A percentile compares a stretch with the other conserved stretches of the same genome.
Evolutionary conservation across 345 rosid species (phyloP).

Genomic region (Sisymbrium irio): DNA sequence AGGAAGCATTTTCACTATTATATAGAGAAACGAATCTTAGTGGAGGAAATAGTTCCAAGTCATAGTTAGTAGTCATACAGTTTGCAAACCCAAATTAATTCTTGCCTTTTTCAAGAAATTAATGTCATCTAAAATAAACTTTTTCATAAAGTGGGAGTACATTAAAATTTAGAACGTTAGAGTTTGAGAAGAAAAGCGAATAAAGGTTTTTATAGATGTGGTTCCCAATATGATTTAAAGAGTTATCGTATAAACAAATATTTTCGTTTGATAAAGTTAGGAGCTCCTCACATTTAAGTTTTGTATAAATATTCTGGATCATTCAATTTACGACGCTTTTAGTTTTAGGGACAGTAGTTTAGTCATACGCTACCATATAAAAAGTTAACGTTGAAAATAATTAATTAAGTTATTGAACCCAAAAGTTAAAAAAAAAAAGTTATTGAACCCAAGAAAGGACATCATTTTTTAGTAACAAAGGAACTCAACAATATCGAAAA

Average conservation of each 20-base stretch:
- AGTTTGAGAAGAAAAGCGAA: background rate
- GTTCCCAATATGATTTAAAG: background rate
- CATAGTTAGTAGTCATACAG: conserved; percentile 1
- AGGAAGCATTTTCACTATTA: background rate
- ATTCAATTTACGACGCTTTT: background rate
- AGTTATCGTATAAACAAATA: background rate
- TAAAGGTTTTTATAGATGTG: background rate
- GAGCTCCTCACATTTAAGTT: background rate
- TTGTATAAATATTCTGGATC: background rate
- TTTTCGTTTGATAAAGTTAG: background rate
- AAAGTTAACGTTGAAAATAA: background rate
- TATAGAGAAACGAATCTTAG: conserved; percentile 11
- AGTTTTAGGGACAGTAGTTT: background rate
- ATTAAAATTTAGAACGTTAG: background rate
- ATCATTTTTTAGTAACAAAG: background rate
- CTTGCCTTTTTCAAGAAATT: background rate
- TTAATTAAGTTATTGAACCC: too few species aligned
- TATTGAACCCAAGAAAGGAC: background rate
- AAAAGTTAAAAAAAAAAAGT: too few species aligned
- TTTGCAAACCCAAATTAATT: conserved; percentile 18
- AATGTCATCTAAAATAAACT: background rate
- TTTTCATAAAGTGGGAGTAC: background rate
- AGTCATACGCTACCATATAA: background rate
- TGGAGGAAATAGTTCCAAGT: conserved; percentile 20
- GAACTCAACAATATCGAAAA: background rate